A percentile compares a stretch with the other conserved stretches of the same genome.
Conservation (phyloP, 2,329 filamentous ascomycete genomes). For the Trichoderma semiorbis region DNA sequence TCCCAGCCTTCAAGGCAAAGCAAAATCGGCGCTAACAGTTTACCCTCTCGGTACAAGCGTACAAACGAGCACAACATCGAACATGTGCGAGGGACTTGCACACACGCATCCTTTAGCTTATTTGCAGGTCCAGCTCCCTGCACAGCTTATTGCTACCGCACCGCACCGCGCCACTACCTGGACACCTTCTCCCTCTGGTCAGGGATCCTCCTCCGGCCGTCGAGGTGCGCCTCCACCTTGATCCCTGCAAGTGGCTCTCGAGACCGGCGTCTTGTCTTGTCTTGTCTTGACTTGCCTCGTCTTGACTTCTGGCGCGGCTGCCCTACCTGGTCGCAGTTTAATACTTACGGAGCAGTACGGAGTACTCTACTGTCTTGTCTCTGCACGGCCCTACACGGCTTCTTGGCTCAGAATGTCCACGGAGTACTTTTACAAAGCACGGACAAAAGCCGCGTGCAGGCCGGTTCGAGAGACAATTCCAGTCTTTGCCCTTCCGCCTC, state of each 20-base stretch:
- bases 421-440: not conserved
- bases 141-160: slow-evolving; percentile 11
- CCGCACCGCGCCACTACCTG: not conserved
- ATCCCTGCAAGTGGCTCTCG: slow-evolving; percentile 7
- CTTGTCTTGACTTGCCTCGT: slow-evolving; percentile 10
- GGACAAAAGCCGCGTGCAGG: not conserved
- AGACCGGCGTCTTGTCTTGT: slow-evolving; percentile 14
- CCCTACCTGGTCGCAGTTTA: slow-evolving; percentile 6
- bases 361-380: not conserved
- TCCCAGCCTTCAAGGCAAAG: not conserved
- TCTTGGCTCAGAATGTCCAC: slow-evolving; percentile 2
- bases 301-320: slow-evolving; percentile 1
- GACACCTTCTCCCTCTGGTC: slow-evolving; percentile 8
- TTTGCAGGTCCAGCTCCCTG: slow-evolving; percentile 1
- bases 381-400: not conserved
- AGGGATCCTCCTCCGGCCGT: slow-evolving; percentile 15
- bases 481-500: not conserved
- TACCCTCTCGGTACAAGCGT: not conserved
- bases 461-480: not conserved
- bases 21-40: not conserved
- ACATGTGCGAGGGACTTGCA: not conserved
- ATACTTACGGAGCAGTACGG: not conserved
- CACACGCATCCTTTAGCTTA: slow-evolving; percentile 3
- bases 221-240: slow-evolving; percentile 12
- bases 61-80: not conserved